Base-by-base conservation (phyloP, 73 alveolate genomes). In the Paramecium bursaria region DNA sequence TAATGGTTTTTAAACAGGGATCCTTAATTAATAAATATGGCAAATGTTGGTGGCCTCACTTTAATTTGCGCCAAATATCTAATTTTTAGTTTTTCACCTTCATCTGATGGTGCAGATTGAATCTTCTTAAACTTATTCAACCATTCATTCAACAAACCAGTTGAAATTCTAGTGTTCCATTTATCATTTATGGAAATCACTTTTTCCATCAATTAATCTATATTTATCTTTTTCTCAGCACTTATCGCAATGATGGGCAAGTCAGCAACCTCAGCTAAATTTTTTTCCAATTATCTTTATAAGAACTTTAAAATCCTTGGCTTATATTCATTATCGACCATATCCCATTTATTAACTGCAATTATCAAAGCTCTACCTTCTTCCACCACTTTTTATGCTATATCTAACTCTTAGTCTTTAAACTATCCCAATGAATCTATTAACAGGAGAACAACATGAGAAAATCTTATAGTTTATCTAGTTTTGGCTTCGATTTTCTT, bases 291-390 rank as follows among this genome's bases (percentile, higher is more conserved):
- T 80, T 92, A 67, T 26, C 90, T 87, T 13, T 74, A 85, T 87
- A 90, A 76, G 90, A 91, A 90, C 74, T 88, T 90, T 3, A 87
- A 76, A 33, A 93, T 95, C 60, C 86, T 90, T 76, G 57, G 79
- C 61, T 90, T 93, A 79, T 77, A 88, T 51, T 93, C 92, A 27
- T 92, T 94, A 44, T 88, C 93, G 50, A 94, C 98, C 44, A 91
- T 49, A 73, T 94, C 98, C 97, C 98, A 94, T 88, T 94, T 94
- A 75, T 94, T 94, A 0, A 94, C 97, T 2, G 91, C 97, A 3
- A 90, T 49, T 4, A 94, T 91, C 4, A 94, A 50, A 17, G 87
- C 97, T 86, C 98, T 92, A 15, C 98, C 98, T 74, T 94, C 91
- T 25, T 92, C 91, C 0, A 86, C 74, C n/a, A 92, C 94, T 31